phyloP scores from a whole-genome alignment of 495 filamentous ascomycete genomes.

The Neurospora sp. region DNA sequence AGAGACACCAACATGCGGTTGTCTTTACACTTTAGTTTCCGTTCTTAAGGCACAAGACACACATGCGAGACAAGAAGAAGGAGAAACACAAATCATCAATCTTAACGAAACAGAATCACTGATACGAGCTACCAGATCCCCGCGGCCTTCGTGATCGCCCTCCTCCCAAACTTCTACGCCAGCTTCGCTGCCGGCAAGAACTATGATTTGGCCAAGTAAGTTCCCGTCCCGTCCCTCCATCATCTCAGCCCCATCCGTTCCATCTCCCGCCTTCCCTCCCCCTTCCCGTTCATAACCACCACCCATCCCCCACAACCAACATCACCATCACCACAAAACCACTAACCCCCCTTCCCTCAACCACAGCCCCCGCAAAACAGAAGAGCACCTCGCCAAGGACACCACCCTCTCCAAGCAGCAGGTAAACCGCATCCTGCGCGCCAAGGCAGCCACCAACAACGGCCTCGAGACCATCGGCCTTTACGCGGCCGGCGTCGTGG shows the following conservation, averaged over 20 bases:
- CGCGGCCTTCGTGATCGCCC: slow-evolving; percentile 29
- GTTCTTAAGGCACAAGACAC: neutral
- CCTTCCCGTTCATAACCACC: neutral
- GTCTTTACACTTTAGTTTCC: neutral
- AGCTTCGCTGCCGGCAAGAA: slow-evolving; percentile 26
- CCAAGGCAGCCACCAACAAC: slow-evolving; percentile 36
- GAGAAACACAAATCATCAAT: neutral
- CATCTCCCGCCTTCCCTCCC: neutral
- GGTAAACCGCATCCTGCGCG: slow-evolving; percentile 30
- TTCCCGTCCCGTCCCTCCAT: neutral
- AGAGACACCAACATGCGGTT: neutral
- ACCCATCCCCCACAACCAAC: neutral
- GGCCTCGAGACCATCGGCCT: slow-evolving; percentile 40
- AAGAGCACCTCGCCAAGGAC: slow-evolving; percentile 24
- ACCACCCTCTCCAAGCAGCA: slow-evolving; percentile 27
- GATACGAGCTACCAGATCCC: slow-evolving; percentile 27
- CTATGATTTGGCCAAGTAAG: slow-evolving; percentile 26
- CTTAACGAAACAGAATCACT: neutral
- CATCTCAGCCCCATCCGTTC: neutral
- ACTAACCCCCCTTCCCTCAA: neutral
- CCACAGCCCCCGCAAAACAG: slow-evolving; percentile 16
- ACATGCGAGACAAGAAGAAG: neutral
- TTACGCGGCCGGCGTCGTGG: slow-evolving; percentile 40
- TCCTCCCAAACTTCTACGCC: slow-evolving; percentile 28
- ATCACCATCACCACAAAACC: neutral